Base-by-base conservation (phyloP, 2,329 filamentous ascomycete genomes). In the Exophiala alcalophila region DNA sequence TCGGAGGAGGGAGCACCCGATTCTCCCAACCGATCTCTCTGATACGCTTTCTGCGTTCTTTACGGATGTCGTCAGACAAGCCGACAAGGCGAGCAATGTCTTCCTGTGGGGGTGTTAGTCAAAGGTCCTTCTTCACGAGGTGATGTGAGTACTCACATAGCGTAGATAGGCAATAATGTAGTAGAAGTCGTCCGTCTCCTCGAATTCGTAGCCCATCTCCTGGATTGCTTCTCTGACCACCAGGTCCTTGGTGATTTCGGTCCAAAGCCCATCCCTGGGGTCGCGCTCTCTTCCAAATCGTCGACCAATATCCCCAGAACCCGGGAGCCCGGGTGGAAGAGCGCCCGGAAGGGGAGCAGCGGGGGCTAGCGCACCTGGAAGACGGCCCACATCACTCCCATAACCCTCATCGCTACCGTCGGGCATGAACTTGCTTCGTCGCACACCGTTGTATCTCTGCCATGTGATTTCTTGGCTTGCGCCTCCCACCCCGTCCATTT, bases 191-290 rank as follows among this genome's bases (percentile, higher is more conserved):
- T 88, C 84, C 0, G 87, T 92, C 72, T 97, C 90, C 62, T 96
- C 88, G 60, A 83, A 97, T 47, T 86, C 81, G 65, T 95, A 97
- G 2, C 87, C 87, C 60, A 83, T 69, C 57, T 84, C 74, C 55
- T 94, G 83, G 52, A 97, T 86, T 12, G 92, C 92, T 61, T 96
- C 89, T 38, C 84, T 81, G 45, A 83, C 74, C 11, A 97, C 87
- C 24, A 97, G 68, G 55, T 95, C 90, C 67, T 94, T 95, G 31
- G 91, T 94, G 56, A 98, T 88, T 66, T 97, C 92, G 0, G 92
- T 98, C 91, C 91, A 97, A 71, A 94, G 86, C 47, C 84, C 80
- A 42, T 77, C 75, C 24, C 57, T 60, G 19, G 59, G 60, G 29
- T 66, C 58, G 25, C 64, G 65, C 26, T 61, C 51, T 5, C 59